Evolutionary conservation across 495 filamentous ascomycete species (phyloP).

Genomic region (Neurospora discreta): DNA sequence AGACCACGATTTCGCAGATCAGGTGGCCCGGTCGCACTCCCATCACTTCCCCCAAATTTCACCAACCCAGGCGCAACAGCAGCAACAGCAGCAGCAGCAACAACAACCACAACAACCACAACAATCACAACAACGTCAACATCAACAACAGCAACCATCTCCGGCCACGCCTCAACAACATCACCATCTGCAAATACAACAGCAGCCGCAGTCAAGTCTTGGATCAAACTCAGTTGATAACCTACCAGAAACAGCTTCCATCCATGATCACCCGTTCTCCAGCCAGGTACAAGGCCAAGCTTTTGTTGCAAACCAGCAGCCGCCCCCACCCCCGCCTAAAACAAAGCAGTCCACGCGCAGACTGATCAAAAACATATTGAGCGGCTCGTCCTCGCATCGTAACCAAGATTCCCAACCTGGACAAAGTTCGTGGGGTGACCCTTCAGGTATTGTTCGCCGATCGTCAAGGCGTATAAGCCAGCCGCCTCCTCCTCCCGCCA

Average conservation of each 20-base stretch:
- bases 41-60: conserved; percentile 21
- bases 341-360: conserved; percentile 32
- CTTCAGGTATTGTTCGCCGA: conserved; percentile 29
- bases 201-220: background rate
- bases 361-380: conserved; percentile 35
- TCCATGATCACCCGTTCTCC: conserved; percentile 11
- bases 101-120: conserved; percentile 13
- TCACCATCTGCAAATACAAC: conserved; percentile 16
- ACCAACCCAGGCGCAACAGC: conserved; percentile 23
- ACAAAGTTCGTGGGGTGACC: conserved; percentile 29
- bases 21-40: conserved; percentile 25
- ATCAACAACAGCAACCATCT: conserved; percentile 16
- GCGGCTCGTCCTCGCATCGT: conserved; percentile 25
- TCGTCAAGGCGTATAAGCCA: conserved; percentile 39
- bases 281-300: conserved; percentile 15
- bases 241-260: conserved; percentile 18
- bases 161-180: conserved; percentile 17
- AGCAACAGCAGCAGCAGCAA: conserved; percentile 16
- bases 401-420: conserved; percentile 21
- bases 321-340: conserved; percentile 26
- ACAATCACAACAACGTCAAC: conserved; percentile 13
- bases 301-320: conserved; percentile 12
- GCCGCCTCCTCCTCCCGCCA: conserved; percentile 26
- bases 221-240: conserved; percentile 29
- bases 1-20: conserved; percentile 19